Percentiles rank a stretch among this genome's conserved stretches.
phyloP scores from a whole-genome alignment of 2,329 filamentous ascomycete genomes.

The Clonostachys solani region DNA sequence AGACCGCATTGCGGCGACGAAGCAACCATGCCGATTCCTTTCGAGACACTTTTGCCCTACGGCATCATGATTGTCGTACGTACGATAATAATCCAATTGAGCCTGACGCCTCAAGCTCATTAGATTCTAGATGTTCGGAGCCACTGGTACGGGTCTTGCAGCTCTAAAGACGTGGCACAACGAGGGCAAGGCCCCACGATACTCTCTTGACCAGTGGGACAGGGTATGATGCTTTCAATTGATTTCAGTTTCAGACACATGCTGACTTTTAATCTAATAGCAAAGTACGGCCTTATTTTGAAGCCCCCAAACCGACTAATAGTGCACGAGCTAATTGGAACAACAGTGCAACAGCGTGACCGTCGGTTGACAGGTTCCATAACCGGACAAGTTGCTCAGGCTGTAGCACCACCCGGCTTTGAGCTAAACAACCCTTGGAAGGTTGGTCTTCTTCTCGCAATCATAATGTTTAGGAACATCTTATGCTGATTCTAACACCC shows the following conservation, averaged over 20 bases:
- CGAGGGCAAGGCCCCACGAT: conserved; percentile 56
- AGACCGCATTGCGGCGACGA: background rate
- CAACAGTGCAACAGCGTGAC: conserved; percentile 61
- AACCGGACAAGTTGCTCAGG: conserved; percentile 52
- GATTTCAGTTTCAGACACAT: background rate
- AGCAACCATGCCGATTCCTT: conserved; percentile 54
- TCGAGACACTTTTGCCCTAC: conserved; percentile 61
- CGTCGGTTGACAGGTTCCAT: conserved; percentile 54
- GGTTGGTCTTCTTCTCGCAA: conserved; percentile 31
- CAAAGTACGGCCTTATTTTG: conserved; percentile 40
- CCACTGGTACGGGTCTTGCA: conserved; percentile 53
- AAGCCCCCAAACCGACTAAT: background rate
- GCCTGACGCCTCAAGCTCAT: background rate
- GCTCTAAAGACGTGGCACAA: conserved; percentile 54
- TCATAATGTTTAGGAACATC: too few species aligned
- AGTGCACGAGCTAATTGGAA: conserved; percentile 2
- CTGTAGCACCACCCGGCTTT: conserved; percentile 53
- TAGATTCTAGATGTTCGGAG: conserved; percentile 54
- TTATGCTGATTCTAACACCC: too few species aligned
- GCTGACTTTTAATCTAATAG: conserved; percentile 27
- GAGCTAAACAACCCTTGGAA: conserved; percentile 62
- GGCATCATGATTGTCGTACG: conserved; percentile 60
- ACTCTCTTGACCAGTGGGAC: conserved; percentile 60
- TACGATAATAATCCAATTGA: conserved; percentile 7
- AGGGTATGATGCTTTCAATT: conserved; percentile 35